Conservation (phyloP, 2,329 filamentous ascomycete species). For the Botrytis galanthina region DNA sequence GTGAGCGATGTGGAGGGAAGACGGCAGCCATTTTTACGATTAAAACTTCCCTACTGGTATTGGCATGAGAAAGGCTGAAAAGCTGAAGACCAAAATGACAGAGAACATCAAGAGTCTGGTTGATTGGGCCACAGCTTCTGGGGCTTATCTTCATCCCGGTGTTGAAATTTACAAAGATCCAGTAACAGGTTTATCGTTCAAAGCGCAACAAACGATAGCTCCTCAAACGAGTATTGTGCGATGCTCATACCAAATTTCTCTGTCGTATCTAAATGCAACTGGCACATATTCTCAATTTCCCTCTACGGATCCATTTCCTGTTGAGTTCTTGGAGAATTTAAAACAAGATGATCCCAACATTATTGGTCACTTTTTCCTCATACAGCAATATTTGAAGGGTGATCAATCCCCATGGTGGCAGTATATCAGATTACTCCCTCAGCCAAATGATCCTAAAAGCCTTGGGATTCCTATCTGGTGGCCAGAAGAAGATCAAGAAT, state of each 20-base stretch:
- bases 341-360: constrained; percentile 52
- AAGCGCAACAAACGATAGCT: constrained; percentile 26
- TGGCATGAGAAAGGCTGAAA: background rate
- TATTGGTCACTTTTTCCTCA: constrained; percentile 64
- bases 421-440: constrained; percentile 65
- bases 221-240: constrained; percentile 44
- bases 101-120: constrained; percentile 41
- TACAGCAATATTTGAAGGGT: constrained; percentile 63
- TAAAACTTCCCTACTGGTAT: background rate
- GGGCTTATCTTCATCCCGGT: constrained; percentile 49
- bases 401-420: constrained; percentile 62
- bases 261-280: constrained; percentile 60
- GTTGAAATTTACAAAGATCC: constrained; percentile 54
- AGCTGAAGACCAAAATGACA: background rate
- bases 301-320: constrained; percentile 44
- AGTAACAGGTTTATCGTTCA: constrained; percentile 54
- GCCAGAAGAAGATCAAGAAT: constrained; percentile 56
- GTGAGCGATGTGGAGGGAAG: background rate
- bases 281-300: constrained; percentile 36
- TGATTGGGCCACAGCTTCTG: constrained; percentile 49
- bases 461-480: constrained; percentile 64
- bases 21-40: background rate
- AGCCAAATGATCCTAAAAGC: constrained; percentile 50
- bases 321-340: constrained; percentile 48
- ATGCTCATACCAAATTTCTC: constrained; percentile 51